phyloP scores from a whole-genome alignment of 371 early-diverging fungal genomes.

The Rhizopus microsporus region DNA sequence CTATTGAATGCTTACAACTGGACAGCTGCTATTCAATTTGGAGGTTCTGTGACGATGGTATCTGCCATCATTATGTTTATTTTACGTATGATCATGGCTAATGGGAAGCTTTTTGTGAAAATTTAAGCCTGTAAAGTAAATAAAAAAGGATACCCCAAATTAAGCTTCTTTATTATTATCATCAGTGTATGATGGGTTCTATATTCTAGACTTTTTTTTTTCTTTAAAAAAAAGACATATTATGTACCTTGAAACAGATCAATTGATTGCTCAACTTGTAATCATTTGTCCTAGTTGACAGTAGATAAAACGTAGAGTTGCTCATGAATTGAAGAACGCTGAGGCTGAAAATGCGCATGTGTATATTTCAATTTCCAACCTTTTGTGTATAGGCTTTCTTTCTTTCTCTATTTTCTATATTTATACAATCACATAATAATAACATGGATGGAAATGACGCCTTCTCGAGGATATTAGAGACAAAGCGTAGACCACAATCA shows the following conservation, averaged over 20 bases:
- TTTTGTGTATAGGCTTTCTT: neutral
- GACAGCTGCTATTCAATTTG: slow-evolving; percentile 55
- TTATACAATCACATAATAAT: neutral
- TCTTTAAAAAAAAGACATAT: no score
- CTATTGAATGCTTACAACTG: slow-evolving; percentile 43
- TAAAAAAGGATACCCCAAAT: neutral
- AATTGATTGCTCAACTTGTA: no score
- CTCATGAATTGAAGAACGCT: no score
- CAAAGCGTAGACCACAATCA: slow-evolving; percentile 29
- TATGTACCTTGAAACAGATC: no score
- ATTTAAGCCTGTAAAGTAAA: slow-evolving; percentile 7
- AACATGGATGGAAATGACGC: slow-evolving; percentile 30
- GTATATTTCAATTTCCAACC: no score
- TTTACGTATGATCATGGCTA: slow-evolving; percentile 19
- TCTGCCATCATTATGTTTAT: slow-evolving; percentile 28
- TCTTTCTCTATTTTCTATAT: slow-evolving; percentile 6
- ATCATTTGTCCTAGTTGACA: no score
- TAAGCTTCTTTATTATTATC: neutral
- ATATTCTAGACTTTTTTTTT: no score
- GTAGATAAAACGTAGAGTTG: no score
- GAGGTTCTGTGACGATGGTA: slow-evolving; percentile 37
- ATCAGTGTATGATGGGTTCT: neutral
- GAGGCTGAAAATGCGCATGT: no score
- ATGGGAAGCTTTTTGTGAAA: slow-evolving; percentile 24
- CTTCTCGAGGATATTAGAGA: slow-evolving; percentile 42